Evolutionary conservation across 495 filamentous ascomycete species (phyloP), one percentile per base, ranked within the genome.

Genomic region (Aspergillus heteromorphus): DNA sequence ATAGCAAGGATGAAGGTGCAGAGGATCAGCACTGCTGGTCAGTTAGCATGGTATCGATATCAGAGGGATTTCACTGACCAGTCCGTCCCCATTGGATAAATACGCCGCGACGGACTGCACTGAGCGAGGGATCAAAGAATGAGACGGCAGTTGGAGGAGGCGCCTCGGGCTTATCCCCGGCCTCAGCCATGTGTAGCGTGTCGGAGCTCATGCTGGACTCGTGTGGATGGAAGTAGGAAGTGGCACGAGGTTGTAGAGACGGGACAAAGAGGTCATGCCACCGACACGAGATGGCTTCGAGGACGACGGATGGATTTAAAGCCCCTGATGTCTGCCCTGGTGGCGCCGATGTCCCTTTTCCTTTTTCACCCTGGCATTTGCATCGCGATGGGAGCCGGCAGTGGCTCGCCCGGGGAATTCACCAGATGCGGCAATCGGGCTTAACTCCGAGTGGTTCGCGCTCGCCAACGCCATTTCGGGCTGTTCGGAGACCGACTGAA

Each of bases 1-100:
- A 85, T 73, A 14, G 25, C 61, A 13, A 86, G 64, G 48, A 86
- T 77, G 59, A 82, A 82, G 34, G 70, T 21, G 40, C 69, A 73
- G 14, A 87, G 73, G 16, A 81, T 77, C 13, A 81, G 40, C 38
- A 81, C 82, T 84, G 47, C 27, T 6, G 27, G 20, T 18, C 6
- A 14, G 11, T 20, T 41, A 13, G 31, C 48, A 17, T 19, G 6
- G 13, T 18, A 23, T 0, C 1, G 10, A 17, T 2, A 6, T 2
- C 16, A 9, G n/a, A 5, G 6, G 34, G 18, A 27, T 1, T 25
- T 47, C 17, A 51, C 64, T 45, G 42, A 70, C 67, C 57, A 16
- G 60, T 70, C 14, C 68, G 68, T 2, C 25, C 52, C 66, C 67
- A 72, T 58, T 67, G 66, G 21, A 62, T 51, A 11, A 75, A 62